phyloP scores from a whole-genome alignment of 1,139 yeast genomes.

The Kodamaea alishanica region DNA sequence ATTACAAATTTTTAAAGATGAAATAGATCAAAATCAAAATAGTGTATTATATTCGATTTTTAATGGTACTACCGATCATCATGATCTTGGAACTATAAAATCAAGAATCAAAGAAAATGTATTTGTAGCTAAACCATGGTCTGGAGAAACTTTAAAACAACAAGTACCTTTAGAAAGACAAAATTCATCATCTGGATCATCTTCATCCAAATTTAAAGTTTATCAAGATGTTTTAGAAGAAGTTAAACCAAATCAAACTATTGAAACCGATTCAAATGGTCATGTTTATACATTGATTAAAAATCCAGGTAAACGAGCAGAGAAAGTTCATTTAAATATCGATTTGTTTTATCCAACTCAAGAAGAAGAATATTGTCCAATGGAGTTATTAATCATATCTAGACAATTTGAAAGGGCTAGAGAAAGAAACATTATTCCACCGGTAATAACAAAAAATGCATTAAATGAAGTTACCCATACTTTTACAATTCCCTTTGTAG shows the following conservation, averaged over 20 bases:
- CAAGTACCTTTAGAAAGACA: slow-evolving; percentile 12
- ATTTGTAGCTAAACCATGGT: slow-evolving; percentile 59
- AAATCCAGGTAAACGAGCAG: slow-evolving; percentile 59
- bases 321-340: slow-evolving; percentile 60
- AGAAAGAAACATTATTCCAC: neutral
- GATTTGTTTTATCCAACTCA: slow-evolving; percentile 49
- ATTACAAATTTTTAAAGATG: slow-evolving; percentile 31
- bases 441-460: neutral
- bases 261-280: slow-evolving; percentile 38
- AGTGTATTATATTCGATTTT: slow-evolving; percentile 31
- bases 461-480: slow-evolving; percentile 20
- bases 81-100: slow-evolving; percentile 47
- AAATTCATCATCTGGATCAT: slow-evolving; percentile 11
- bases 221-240: slow-evolving; percentile 30
- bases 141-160: slow-evolving; percentile 56
- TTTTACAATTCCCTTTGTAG: slow-evolving; percentile 34
- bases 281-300: slow-evolving; percentile 46
- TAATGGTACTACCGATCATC: slow-evolving; percentile 18
- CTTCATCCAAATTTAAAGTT: slow-evolving; percentile 31
- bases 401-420: slow-evolving; percentile 1
- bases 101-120: slow-evolving; percentile 64
- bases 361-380: slow-evolving; percentile 50
- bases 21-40: slow-evolving; percentile 12
- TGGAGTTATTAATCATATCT: slow-evolving; percentile 52
- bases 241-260: slow-evolving; percentile 4